These are phyloP conservation scores for Mucuna pruriens DNA, from an alignment of 306 rosid genomes.

Conservation along the genomic window DNA sequence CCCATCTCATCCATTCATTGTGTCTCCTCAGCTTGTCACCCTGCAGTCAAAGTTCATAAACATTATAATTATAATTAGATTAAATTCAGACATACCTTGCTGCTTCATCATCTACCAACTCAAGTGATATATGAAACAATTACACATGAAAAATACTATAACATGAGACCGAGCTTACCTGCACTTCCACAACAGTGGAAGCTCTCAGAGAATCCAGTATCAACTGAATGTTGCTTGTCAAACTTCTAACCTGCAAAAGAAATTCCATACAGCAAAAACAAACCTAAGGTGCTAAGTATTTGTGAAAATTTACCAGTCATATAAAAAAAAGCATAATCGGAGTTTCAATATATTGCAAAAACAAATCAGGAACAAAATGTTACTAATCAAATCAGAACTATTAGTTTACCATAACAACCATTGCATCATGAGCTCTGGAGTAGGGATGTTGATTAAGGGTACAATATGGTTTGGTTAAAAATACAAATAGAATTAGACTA, in stretches of 20 bases:
- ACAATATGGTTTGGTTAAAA: background rate
- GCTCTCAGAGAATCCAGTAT: conserved; percentile 58
- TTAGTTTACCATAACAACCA: background rate
- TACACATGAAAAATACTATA: background rate
- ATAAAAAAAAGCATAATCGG: too few relatives aligned
- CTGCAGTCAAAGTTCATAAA: conserved; percentile 42
- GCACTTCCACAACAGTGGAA: conserved; percentile 66
- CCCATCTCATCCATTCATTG: conserved; percentile 63
- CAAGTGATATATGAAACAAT: background rate
- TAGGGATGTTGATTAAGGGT: background rate
- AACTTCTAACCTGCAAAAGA: conserved; percentile 55
- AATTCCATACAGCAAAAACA: conserved; percentile 17
- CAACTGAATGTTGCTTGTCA: conserved; percentile 53
- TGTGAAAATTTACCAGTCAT: background rate
- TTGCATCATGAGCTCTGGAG: background rate
- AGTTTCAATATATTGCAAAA: too few relatives aligned
- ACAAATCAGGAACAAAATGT: background rate
- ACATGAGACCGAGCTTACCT: conserved; percentile 49
- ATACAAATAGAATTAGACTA: background rate
- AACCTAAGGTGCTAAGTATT: background rate
- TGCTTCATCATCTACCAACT: too few relatives aligned
- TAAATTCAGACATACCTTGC: background rate
- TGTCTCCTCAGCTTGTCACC: conserved; percentile 68
- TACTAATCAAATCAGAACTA: background rate
- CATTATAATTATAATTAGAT: too few relatives aligned